These are phyloP conservation scores for Lentinus tigrinus DNA, from an alignment of 768 basidiomycete genomes.

Conservation along the genomic window DNA sequence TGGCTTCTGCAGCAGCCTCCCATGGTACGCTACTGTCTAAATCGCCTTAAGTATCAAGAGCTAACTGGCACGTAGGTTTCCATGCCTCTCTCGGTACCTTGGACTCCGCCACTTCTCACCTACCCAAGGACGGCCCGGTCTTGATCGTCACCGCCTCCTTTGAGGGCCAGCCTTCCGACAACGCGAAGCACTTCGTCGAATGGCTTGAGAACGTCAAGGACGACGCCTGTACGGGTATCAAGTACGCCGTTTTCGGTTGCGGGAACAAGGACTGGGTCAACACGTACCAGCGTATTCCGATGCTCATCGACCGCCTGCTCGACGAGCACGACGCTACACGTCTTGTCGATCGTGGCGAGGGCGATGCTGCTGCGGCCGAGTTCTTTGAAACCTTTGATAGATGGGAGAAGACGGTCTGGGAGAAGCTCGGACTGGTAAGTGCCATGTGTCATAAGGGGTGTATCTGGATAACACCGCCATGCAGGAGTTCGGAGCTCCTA, in stretches of 20 bases:
- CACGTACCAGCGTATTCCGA: conserved; percentile 48
- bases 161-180: conserved; percentile 51
- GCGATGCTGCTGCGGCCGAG: conserved; percentile 38
- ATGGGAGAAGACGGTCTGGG: conserved; percentile 41
- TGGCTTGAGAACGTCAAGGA: conserved; percentile 34
- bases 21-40: conserved; percentile 30
- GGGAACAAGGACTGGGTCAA: conserved; percentile 48
- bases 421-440: conserved; percentile 32
- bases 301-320: conserved; percentile 36
- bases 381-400: conserved; percentile 47
- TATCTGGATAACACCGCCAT: too few species aligned
- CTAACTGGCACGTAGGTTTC: conserved; percentile 32
- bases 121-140: conserved; percentile 44
- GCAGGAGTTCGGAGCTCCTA: conserved; percentile 32
- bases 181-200: conserved; percentile 44
- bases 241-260: conserved; percentile 47
- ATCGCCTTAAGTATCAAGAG: not conserved
- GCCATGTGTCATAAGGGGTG: too few species aligned
- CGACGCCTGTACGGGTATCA: conserved; percentile 28
- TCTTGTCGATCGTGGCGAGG: conserved; percentile 37
- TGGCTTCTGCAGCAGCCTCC: conserved; percentile 36
- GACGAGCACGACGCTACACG: conserved; percentile 34
- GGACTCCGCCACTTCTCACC: conserved; percentile 34
- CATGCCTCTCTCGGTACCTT: conserved; percentile 37
- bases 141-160: conserved; percentile 47